phyloP scores from a whole-genome alignment of 2,329 filamentous ascomycete genomes.

The Rhexocercosporidium sp. region DNA sequence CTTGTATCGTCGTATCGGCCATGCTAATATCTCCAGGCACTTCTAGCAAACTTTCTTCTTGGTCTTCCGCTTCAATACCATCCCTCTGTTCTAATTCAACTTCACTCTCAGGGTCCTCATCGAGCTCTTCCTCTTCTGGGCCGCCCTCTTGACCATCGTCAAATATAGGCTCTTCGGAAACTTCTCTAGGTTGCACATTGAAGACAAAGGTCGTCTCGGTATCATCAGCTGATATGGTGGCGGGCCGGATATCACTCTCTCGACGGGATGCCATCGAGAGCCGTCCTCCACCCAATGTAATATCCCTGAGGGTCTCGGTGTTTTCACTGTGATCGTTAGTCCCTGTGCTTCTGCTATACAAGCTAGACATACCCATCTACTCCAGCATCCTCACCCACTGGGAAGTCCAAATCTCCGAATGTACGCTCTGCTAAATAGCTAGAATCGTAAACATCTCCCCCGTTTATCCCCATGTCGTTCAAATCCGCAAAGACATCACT shows the following conservation, averaged over 20 bases:
- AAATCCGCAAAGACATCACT: slow-evolving; percentile 55
- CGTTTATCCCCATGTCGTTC: slow-evolving; percentile 31
- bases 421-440: slow-evolving; percentile 36
- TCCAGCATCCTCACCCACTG: slow-evolving; percentile 8
- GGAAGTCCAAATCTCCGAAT: slow-evolving; percentile 32
- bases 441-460: slow-evolving; percentile 35
- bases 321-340: slow-evolving; percentile 32
- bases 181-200: slow-evolving; percentile 39
- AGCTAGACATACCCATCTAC: not conserved
- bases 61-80: slow-evolving; percentile 19
- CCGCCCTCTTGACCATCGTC: not conserved
- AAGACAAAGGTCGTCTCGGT: slow-evolving; percentile 42
- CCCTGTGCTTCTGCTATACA: not conserved
- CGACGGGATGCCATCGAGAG: slow-evolving; percentile 32
- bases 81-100: slow-evolving; percentile 33
- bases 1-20: slow-evolving; percentile 29
- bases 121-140: slow-evolving; percentile 8
- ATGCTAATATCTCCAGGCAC: slow-evolving; percentile 31
- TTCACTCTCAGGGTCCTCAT: not conserved
- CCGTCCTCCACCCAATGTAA: slow-evolving; percentile 25
- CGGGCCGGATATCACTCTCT: slow-evolving; percentile 40
- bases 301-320: slow-evolving; percentile 31
- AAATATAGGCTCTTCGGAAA: slow-evolving; percentile 19
- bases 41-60: slow-evolving; percentile 23
- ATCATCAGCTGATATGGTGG: slow-evolving; percentile 37